A percentile compares a stretch with the other conserved stretches of the same genome.
These are phyloP conservation scores for Ambispora gerdemannii DNA, from an alignment of 192 early-diverging fungal species.

Conservation along the genomic window DNA sequence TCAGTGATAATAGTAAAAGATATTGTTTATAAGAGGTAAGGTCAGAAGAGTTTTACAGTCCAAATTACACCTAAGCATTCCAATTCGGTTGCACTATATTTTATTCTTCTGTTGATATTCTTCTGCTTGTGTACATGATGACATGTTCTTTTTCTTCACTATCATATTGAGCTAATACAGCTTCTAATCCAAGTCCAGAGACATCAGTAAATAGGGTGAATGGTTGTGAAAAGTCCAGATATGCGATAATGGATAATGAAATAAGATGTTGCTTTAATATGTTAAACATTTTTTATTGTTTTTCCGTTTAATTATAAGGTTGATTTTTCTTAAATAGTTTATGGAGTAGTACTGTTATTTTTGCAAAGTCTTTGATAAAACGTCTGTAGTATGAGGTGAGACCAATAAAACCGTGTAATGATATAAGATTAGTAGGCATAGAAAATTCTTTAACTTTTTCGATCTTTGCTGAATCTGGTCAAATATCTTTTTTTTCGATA, in stretches of 20 bases:
- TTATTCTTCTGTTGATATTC: too few species aligned
- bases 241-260: slow-evolving; percentile 35
- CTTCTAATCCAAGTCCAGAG: slow-evolving; percentile 39
- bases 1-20: too few species aligned
- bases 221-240: slow-evolving; percentile 31
- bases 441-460: too few species aligned
- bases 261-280: slow-evolving; percentile 32
- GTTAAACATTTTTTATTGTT: slow-evolving; percentile 13
- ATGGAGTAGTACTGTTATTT: too few species aligned
- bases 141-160: slow-evolving; percentile 12
- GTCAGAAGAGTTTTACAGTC: slow-evolving; percentile 30
- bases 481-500: background rate
- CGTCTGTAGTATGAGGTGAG: background rate
- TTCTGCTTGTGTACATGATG: slow-evolving; percentile 30
- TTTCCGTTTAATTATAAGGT: background rate
- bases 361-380: background rate
- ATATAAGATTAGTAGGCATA: background rate
- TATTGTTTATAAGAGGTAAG: too few species aligned
- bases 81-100: slow-evolving; percentile 32
- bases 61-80: slow-evolving; percentile 33
- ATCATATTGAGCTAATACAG: slow-evolving; percentile 38
- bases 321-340: too few species aligned
- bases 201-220: slow-evolving; percentile 42
- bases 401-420: background rate
- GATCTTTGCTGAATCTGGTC: slow-evolving; percentile 9